Evolutionary conservation across 208 protist genomes (phyloP).

Genomic region (Wallacemonas sp.): DNA sequence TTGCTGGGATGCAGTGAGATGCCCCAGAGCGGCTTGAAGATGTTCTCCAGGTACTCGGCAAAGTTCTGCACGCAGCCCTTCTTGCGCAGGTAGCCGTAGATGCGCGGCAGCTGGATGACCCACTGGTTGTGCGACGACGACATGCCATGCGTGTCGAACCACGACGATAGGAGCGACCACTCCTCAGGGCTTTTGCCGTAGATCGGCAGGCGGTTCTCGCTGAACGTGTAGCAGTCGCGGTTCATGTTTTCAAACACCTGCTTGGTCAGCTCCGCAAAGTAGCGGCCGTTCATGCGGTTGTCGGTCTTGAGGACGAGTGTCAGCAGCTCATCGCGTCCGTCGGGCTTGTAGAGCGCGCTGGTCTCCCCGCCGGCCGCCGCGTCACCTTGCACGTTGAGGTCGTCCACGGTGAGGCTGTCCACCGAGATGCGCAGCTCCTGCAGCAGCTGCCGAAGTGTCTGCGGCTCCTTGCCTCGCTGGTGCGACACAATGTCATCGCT

Average conservation of each 20-base stretch:
- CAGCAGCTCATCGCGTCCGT: conserved; percentile 81
- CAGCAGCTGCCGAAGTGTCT: conserved; percentile 83
- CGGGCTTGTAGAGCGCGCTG: conserved; percentile 14
- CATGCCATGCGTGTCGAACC: conserved; percentile 97
- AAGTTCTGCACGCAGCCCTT: conserved; percentile 89
- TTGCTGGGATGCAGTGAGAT: conserved; percentile 95
- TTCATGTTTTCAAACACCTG: conserved; percentile 96
- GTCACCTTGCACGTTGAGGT: conserved; percentile 94
- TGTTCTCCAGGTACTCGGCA: conserved; percentile 95
- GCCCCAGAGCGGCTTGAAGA: conserved; percentile 98
- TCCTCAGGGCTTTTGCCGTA: conserved; percentile 92
- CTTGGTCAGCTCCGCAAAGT: conserved; percentile 97
- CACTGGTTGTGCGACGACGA: conserved; percentile 95
- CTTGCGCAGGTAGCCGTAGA: conserved; percentile 92
- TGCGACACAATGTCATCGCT: conserved; percentile 94
- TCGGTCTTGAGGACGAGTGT: conserved; percentile 98
- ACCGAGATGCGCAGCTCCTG: conserved; percentile 73
- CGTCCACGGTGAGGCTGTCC: conserved; percentile 94
- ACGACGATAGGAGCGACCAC: conserved; percentile 95
- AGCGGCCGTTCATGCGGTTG: conserved; percentile 97
- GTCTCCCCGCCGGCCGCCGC: conserved; percentile 45
- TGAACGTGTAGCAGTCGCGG: conserved; percentile 95
- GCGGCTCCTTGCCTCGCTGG: conserved; percentile 74
- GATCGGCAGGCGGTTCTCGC: conserved; percentile 89
- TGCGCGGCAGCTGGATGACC: conserved; percentile 97